Evolutionary conservation across 2,329 filamentous ascomycete species (phyloP), one percentile per base, ranked within the genome.

Genomic region (Nemania serpens): DNA sequence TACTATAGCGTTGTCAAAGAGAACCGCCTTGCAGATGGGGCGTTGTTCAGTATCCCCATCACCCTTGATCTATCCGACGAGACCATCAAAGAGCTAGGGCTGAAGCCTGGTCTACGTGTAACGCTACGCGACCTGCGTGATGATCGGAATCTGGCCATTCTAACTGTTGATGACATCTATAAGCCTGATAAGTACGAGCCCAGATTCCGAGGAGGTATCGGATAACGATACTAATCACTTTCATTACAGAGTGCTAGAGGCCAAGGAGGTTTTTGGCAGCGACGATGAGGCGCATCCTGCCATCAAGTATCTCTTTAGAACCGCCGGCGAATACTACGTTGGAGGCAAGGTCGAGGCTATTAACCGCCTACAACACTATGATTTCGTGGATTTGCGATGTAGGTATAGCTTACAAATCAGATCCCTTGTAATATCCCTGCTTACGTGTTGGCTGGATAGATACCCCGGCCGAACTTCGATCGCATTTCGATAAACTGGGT

Each of bases 401-500:
- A 84, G 78, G 89, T 77, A 45, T 15, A 56, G 37, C 42, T 45
- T 4, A 5, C 7, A n/a, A 15, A 7, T 29, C 7, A 34, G 20
- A 12, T 20, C 39, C 34, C 22, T 17, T 34, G 6, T 39, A n/a
- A 33, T 9, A 37, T 29, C 42, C 52, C 55, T 48, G 41, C 68
- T 71, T 52, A 70, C 55, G n/a, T 22, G 46, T 42, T 37, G 12
- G 33, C 33, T 18, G 1, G 41, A 17, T 52, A 93, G 90, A 94
- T 81, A 96, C 95, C 11, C 95, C 95, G 66, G 89, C 95, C 50
- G 95, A 99, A 82, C 85, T 99, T 72, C 91, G 95, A 72, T 83
- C 91, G 67, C 94, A 98, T 84, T 99, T 99, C 75, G 95, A 98
- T 85, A 99, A 99, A 87, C 92, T 99, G 71, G 95, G 95, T 80